These are phyloP conservation scores for Rhypophila decipiens DNA, from an alignment of 495 filamentous ascomycete species.

Conservation along the genomic window DNA sequence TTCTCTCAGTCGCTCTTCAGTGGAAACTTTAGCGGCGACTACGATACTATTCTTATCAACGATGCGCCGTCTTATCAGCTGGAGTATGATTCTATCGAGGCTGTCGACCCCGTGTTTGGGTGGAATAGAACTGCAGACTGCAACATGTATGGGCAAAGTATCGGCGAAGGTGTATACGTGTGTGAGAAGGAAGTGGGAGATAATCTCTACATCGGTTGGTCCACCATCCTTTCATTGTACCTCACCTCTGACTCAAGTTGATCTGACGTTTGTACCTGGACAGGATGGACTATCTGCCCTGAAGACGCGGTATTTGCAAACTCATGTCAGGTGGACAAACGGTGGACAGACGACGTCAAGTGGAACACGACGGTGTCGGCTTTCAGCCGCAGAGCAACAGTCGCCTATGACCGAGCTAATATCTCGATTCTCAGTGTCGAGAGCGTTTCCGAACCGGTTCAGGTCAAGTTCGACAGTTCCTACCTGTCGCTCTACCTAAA, in stretches of 20 bases:
- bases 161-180: slow-evolving; percentile 3
- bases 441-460: neutral
- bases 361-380: slow-evolving; percentile 8
- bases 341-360: slow-evolving; percentile 1
- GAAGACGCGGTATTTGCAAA: neutral
- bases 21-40: slow-evolving; percentile 6
- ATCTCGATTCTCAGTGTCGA: slow-evolving; percentile 10
- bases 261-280: too few relatives aligned
- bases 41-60: slow-evolving; percentile 7
- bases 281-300: slow-evolving; percentile 10
- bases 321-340: neutral
- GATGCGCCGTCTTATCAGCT: slow-evolving; percentile 7
- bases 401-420: slow-evolving; percentile 6
- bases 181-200: slow-evolving; percentile 5
- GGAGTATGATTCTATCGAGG: slow-evolving; percentile 3
- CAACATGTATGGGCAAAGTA: neutral
- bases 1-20: slow-evolving; percentile 4
- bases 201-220: slow-evolving; percentile 3
- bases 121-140: slow-evolving; percentile 4
- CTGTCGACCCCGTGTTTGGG: slow-evolving; percentile 1
- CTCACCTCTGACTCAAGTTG: too few relatives aligned
- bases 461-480: neutral
- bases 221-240: too few relatives aligned
- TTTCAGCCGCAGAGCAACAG: slow-evolving; percentile 4
- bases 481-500: neutral